Base-by-base conservation (phyloP, 805 yeast species). In the Cyberlindnera meyerae region DNA sequence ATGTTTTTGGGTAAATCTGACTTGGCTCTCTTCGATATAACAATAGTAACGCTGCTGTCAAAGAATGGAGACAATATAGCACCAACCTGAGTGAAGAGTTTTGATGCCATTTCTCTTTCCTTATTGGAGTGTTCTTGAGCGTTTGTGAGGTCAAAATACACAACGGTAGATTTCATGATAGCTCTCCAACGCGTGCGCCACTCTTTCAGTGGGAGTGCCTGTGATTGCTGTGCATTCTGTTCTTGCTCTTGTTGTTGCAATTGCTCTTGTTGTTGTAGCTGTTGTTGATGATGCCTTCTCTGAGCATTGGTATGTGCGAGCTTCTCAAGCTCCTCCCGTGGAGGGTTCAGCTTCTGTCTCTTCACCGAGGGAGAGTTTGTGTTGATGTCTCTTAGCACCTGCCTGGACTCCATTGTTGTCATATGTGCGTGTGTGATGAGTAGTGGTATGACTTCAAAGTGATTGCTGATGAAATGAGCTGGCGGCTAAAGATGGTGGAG, bases 141-240 rank as follows among this genome's bases (percentile, higher is more conserved):
- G 15, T 64, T 68, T 38, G 58, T 65, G 28, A 63, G 56, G 39
- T 78, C 83, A 48, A 78, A 77, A 49, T 77, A 78, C 5, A 76
- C 75, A 8, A 70, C 71, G 9, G 77, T 68, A 34, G 66, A 71
- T 29, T 65, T 69, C 75, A 78, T 70, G 38, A 77, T 75, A 37
- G 65, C 65, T 29, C 73, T 60, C 85, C 85, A 78, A 33, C 70
- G 68, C 24, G 60, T 62, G 48, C 75, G 80, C 85, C 85, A 78
- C 43, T 66, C 67, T 34, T 57, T 60, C 33, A 78, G 54, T 37
- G 52, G 46, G 11, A 45, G 43, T 1, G 38, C 39, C 15, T 39
- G 40, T 5, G 22, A 21, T 8, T 33, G 42, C 22, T 20, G 22
- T 8, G 22, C 22, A 4, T 26, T 40, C 22, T 20, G 22, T 8